Evolutionary conservation across 208 protist species (phyloP), one percentile per base, ranked within the genome.

Genomic region (Novymonas esmeraldas): DNA sequence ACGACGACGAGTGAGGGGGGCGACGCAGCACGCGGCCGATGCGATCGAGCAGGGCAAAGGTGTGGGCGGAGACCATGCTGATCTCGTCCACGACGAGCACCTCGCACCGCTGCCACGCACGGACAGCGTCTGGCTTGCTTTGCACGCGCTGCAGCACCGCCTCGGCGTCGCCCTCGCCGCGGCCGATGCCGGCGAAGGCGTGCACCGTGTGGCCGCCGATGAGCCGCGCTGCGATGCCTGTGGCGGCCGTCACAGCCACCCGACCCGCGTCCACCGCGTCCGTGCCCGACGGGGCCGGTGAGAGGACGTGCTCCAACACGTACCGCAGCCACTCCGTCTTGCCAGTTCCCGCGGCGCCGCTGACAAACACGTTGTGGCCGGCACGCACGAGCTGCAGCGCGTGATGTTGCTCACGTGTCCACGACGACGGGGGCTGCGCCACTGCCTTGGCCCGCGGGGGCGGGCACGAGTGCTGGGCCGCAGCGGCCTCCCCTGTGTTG

Each of bases 61-160:
- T 64, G 61, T 78, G 73, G 29, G 73, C 73, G 16, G 79, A 75
- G 33, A 98, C 56, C 90, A 96, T 90, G 55, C 84, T 92, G 44
- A 96, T 80, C 61, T 97, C 91, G 62, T 98, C 90, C 24, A 98
- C 72, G 31, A 98, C 71, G 31, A 96, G 76, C 38, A 93, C 74
- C 6, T 69, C 55, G 64, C 85, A 91, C 9, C 13, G 44, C n/a
- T 74, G 70, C 87, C 89, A 95, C 36, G 62, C 64, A 13, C 48
- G 71, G 44, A 80, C 75, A 6, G 74, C 57, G 24, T 81, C 81
- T 34, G 24, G 50, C 6, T 66, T 70, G 18, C 65, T 31, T 36
- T 68, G 41, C 31, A 91, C 74, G 7, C 44, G 52, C 16, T 75
- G 26, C 22, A 82, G 67, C 22, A 93, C 49, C 42, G 28, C 54